A percentile compares a stretch with the other conserved stretches of the same genome.
These are phyloP conservation scores for Primulina tabacum DNA, from an alignment of 257 asterid genomes.

Conservation along the genomic window DNA sequence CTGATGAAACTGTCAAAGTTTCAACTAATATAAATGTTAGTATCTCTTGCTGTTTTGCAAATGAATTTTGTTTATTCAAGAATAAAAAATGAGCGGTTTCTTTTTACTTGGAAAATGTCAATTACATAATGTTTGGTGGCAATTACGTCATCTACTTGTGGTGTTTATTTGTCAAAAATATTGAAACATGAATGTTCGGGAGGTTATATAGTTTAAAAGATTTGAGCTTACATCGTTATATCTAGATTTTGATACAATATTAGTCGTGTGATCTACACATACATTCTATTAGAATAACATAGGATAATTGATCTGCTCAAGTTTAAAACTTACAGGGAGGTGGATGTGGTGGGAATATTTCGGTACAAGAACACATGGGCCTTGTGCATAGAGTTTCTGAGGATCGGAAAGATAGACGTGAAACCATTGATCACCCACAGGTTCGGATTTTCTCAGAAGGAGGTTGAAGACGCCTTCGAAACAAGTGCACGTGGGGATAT, in stretches of 20 bases:
- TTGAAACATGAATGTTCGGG: not conserved
- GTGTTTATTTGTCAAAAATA: not conserved
- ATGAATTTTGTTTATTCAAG: not conserved
- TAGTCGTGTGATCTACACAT: not conserved
- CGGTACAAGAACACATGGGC: conserved; percentile 98
- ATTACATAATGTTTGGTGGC: not conserved
- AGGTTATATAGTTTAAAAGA: not conserved
- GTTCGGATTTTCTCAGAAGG: conserved; percentile 73
- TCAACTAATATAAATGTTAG: conserved; percentile 57
- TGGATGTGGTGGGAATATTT: conserved; percentile 83
- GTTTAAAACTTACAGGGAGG: conserved; percentile 54
- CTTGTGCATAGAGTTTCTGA: conserved; percentile 70
- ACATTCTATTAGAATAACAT: not conserved
- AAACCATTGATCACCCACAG: conserved; percentile 90
- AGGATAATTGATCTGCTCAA: not conserved
- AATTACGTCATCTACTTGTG: not conserved
- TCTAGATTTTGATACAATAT: too few relatives aligned
- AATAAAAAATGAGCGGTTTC: not conserved
- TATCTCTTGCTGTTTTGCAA: conserved; percentile 9
- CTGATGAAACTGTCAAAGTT: conserved; percentile 63
- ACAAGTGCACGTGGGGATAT: conserved; percentile 83
- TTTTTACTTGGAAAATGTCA: not conserved
- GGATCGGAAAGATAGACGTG: conserved; percentile 84
- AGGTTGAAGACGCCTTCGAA: conserved; percentile 83
- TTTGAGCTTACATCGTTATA: not conserved